Percentiles rank a stretch among this genome's conserved stretches.
Evolutionary conservation across 2,329 filamentous ascomycete species (phyloP).

Genomic region (Thelonectria rubi): DNA sequence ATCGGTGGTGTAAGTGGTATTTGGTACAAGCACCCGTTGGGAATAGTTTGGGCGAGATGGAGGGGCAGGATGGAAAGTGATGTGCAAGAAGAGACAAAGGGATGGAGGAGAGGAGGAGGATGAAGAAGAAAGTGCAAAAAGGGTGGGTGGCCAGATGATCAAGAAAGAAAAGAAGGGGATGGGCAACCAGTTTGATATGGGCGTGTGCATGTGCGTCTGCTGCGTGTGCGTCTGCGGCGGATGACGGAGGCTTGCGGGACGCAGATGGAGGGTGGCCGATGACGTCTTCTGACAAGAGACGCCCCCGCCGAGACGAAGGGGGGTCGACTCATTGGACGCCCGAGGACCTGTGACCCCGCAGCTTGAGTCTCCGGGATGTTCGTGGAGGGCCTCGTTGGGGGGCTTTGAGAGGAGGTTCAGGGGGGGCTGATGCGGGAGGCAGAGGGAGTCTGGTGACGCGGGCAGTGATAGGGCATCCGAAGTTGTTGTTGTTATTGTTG

Average conservation of each 20-base stretch:
- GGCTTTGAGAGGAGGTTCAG: neutral
- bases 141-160: conserved; percentile 39
- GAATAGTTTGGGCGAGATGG: conserved; percentile 3
- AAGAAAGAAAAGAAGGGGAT: conserved; percentile 24
- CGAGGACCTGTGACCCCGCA: conserved; percentile 36
- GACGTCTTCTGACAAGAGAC: conserved; percentile 38
- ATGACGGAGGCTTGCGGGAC: conserved; percentile 31
- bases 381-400: neutral
- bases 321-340: neutral
- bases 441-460: conserved; percentile 33
- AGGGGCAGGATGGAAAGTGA: conserved; percentile 1
- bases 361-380: conserved; percentile 22
- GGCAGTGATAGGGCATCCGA: conserved; percentile 32
- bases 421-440: neutral
- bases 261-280: conserved; percentile 32
- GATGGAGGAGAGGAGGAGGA: conserved; percentile 14
- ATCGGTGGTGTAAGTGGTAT: conserved; percentile 15
- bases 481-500: neutral
- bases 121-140: conserved; percentile 23
- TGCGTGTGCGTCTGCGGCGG: conserved; percentile 14
- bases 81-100: conserved; percentile 16
- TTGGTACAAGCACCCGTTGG: conserved; percentile 5
- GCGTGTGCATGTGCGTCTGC: conserved; percentile 21
- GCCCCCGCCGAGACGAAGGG: conserved; percentile 34
- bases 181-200: neutral